Percentiles rank a stretch among this genome's conserved stretches.
These are phyloP conservation scores for Cordia subcordata DNA, from an alignment of 257 asterid genomes.

Conservation along the genomic window DNA sequence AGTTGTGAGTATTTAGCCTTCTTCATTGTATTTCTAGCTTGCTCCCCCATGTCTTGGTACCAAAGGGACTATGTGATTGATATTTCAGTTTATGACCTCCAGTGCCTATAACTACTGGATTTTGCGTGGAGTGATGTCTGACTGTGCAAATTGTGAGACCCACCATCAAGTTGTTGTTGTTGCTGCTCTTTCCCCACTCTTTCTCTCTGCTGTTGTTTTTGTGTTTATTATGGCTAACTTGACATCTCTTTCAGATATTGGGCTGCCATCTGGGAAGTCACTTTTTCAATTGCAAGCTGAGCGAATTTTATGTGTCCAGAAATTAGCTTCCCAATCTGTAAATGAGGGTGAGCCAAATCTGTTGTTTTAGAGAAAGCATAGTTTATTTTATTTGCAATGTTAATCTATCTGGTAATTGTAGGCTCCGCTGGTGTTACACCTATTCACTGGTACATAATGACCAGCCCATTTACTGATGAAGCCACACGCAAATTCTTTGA, in stretches of 20 bases:
- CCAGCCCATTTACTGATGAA: slow-evolving; percentile 96
- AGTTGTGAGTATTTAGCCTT: no score
- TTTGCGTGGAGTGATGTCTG: no score
- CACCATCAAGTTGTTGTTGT: no score
- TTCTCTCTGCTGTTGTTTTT: slow-evolving; percentile 6
- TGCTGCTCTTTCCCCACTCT: slow-evolving; percentile 6
- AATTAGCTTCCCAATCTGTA: slow-evolving; percentile 72
- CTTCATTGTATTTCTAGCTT: no score
- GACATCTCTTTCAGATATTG: slow-evolving; percentile 56
- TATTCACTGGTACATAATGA: slow-evolving; percentile 96
- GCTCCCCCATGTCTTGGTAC: no score
- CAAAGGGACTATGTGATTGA: no score
- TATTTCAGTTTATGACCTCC: no score
- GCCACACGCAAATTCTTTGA: slow-evolving; percentile 82
- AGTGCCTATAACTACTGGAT: no score
- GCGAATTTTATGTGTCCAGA: slow-evolving; percentile 78
- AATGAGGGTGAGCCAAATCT: slow-evolving; percentile 57
- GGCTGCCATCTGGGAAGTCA: slow-evolving; percentile 97
- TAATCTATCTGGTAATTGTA: slow-evolving; percentile 26
- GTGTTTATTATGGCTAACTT: not conserved
- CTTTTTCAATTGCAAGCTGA: slow-evolving; percentile 98
- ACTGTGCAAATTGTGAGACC: no score
- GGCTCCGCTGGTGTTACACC: slow-evolving; percentile 51
- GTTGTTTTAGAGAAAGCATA: slow-evolving; percentile 11
- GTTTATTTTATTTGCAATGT: slow-evolving; percentile 12